Evolutionary conservation across 768 basidiomycete species (phyloP), one percentile per base, ranked within the genome.

Genomic region (Mycena kentingensis): DNA sequence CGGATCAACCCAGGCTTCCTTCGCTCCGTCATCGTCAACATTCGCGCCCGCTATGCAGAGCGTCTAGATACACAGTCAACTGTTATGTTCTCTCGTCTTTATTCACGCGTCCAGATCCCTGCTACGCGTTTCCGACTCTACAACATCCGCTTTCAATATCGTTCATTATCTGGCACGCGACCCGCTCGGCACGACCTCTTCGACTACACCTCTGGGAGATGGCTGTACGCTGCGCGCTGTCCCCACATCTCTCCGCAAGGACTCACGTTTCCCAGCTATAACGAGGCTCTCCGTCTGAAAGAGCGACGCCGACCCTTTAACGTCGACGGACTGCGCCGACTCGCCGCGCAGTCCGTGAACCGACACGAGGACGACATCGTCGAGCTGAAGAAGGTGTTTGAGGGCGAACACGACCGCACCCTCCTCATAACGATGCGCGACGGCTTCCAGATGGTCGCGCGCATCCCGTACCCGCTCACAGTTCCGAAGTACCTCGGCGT

Each of bases 241-340:
- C 45, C 44, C 63, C 49, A 59, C 48, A 65, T 37, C n/a, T 34
- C 32, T n/a, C 32, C 32, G 11, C 11, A 34, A 11, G n/a, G 32
- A 34, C 11, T 34, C 55, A 34, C 55, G 52, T 51, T 54, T 50
- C 55, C 60, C 61, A 73, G 72, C 49, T 51, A 56, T 55, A 73
- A 73, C 60, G 58, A 71, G 13, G 67, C 51, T 49, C 66, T 65
- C 65, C 75, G 67, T 64, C 70, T 56, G 57, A 34, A 16, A 64
- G 71, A 77, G 64, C 72, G 70, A 42, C 70, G 57, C 35, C 64
- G 52, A 43, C 58, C 55, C 44, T 75, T 77, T 65, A 46, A 75
- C 42, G 52, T 63, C 50, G 55, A 50, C 16, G 62, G 60, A 45
- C 62, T 65, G 51, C 58, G 60, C 45, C 22, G 39, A 45, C 58